Evolutionary conservation across 768 basidiomycete species (phyloP).

Genomic region (Mycena kentingensis): DNA sequence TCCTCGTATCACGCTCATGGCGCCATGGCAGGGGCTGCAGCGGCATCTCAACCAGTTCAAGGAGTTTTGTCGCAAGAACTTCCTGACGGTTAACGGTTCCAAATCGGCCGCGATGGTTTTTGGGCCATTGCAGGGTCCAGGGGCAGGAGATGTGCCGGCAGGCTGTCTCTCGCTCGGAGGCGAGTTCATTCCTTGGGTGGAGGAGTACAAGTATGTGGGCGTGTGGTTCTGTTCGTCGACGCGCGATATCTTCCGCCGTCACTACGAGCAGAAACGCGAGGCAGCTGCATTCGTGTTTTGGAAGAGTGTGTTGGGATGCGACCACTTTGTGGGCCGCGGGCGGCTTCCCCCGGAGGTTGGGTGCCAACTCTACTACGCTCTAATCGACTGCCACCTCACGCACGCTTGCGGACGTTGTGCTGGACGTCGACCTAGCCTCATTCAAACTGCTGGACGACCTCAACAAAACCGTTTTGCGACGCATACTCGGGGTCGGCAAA

Average conservation of each 20-base stretch:
- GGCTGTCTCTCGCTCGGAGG: neutral
- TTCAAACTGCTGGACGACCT: neutral
- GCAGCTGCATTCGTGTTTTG: no score
- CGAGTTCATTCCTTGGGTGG: neutral
- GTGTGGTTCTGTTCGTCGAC: neutral
- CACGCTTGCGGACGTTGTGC: conserved; percentile 9
- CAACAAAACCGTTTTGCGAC: neutral
- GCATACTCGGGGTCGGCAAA: neutral
- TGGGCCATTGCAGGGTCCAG: conserved; percentile 21
- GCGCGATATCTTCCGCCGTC: conserved; percentile 2
- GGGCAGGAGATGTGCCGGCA: no score
- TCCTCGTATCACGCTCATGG: neutral
- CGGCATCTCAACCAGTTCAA: neutral
- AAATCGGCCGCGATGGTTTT: conserved; percentile 22
- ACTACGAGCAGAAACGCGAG: neutral
- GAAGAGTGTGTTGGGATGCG: neutral
- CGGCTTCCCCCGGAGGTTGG: neutral
- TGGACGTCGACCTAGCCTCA: conserved; percentile 9
- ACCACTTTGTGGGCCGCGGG: neutral
- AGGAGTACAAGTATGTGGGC: conserved; percentile 12
- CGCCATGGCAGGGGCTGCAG: conserved; percentile 1
- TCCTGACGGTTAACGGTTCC: conserved; percentile 15
- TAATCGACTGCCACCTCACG: no score
- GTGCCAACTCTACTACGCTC: conserved; percentile 14
- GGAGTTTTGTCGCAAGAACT: conserved; percentile 13